Conservation (phyloP, 2,329 filamentous ascomycete species). For the Chaetomium sp. region DNA sequence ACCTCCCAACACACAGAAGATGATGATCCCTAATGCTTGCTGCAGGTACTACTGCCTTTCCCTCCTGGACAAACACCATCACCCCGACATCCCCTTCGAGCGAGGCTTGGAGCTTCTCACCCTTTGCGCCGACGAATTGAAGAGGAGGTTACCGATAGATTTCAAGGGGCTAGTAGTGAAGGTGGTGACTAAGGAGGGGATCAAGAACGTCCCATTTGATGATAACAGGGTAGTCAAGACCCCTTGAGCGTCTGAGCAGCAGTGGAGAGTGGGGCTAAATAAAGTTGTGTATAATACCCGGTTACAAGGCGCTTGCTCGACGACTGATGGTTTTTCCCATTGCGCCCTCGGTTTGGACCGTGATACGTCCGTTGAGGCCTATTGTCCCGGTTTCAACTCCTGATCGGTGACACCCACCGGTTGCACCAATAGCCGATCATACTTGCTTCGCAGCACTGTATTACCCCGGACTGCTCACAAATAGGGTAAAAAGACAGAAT, state of each 20-base stretch:
- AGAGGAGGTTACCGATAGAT: constrained; percentile 93
- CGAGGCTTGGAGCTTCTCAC: constrained; percentile 87
- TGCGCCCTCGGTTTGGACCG: constrained; percentile 4
- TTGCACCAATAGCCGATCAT: constrained; percentile 12
- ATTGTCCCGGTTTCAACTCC: constrained; percentile 11
- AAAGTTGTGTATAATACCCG: constrained; percentile 25
- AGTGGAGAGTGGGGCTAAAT: constrained; percentile 4
- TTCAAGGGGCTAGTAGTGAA: constrained; percentile 98
- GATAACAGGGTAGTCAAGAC: constrained; percentile 66
- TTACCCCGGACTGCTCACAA: too few species aligned
- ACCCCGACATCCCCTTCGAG: constrained; percentile 83
- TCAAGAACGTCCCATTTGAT: constrained; percentile 77
- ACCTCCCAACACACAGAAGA: too few species aligned
- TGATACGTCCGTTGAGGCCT: neutral
- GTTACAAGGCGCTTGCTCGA: constrained; percentile 8
- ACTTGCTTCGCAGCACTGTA: neutral
- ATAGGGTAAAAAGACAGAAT: too few species aligned
- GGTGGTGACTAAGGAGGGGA: constrained; percentile 89
- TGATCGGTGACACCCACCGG: constrained; percentile 7
- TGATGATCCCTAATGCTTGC: constrained; percentile 22
- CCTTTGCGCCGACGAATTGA: constrained; percentile 95
- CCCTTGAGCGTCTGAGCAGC: constrained; percentile 36
- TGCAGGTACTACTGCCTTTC: constrained; percentile 91
- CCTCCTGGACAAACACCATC: constrained; percentile 97
- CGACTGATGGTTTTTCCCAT: constrained; percentile 4